phyloP scores from a whole-genome alignment of 1,284 basidiomycete genomes.

The Kwoniella shivajii region DNA sequence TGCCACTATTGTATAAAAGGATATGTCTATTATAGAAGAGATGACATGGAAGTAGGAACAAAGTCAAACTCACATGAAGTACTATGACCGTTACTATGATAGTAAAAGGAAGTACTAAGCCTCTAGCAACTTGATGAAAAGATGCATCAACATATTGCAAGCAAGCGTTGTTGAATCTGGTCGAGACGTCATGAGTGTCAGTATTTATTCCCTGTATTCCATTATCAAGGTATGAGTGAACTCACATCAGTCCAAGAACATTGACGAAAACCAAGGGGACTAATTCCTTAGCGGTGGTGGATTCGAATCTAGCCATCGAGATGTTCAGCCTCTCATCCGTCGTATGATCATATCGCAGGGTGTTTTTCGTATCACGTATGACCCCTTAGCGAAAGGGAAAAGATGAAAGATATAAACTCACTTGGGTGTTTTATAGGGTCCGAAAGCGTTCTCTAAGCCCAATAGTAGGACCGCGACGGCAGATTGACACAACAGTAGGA shows the following conservation, averaged over 20 bases:
- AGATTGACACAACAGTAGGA: conserved; percentile 28
- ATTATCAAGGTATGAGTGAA: not conserved
- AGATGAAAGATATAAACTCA: conserved; percentile 4
- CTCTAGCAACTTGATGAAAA: conserved; percentile 77
- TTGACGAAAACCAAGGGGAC: conserved; percentile 72
- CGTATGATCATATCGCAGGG: too few relatives aligned
- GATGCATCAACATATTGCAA: conserved; percentile 82
- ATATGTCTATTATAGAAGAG: too few relatives aligned
- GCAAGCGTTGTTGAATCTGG: conserved; percentile 83
- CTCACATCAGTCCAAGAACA: conserved; percentile 74
- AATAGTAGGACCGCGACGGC: conserved; percentile 28
- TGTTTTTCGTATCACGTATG: too few relatives aligned
- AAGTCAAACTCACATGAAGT: conserved; percentile 7
- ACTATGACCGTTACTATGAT: conserved; percentile 51
- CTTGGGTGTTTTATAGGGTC: conserved; percentile 32
- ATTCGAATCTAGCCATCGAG: conserved; percentile 57
- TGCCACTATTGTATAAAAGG: too few relatives aligned
- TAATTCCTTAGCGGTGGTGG: conserved; percentile 67
- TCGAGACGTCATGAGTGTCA: not conserved
- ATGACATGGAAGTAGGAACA: not conserved
- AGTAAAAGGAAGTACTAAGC: conserved; percentile 74
- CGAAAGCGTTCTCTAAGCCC: conserved; percentile 21
- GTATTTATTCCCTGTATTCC: too few relatives aligned
- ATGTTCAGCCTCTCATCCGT: too few relatives aligned
- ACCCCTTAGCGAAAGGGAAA: not conserved